A percentile compares a stretch with the other conserved stretches of the same genome.
Conservation (phyloP, 768 basidiomycete species). For the Trametes punicea region DNA sequence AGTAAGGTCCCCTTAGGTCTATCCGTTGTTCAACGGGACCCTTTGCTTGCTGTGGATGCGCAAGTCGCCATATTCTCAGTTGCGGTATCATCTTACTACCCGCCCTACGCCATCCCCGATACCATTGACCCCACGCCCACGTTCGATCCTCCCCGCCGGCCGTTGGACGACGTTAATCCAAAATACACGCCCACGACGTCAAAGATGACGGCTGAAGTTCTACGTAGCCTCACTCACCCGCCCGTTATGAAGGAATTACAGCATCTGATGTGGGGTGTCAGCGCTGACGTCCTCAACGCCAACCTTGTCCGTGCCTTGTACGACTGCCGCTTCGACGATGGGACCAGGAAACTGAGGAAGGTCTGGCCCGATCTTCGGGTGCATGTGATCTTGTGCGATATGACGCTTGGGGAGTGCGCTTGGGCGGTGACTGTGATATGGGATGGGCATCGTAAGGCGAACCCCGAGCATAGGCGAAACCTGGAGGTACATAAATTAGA, state of each 20-base stretch:
- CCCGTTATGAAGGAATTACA: not conserved
- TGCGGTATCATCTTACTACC: conserved; percentile 10
- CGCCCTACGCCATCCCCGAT: conserved; percentile 3
- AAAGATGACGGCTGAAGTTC: conserved; percentile 8
- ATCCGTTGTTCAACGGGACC: not conserved
- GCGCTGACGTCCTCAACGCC: not conserved
- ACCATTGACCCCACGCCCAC: not conserved
- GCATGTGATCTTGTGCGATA: conserved; percentile 11
- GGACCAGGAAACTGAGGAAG: conserved; percentile 1
- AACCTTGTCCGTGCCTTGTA: conserved; percentile 8
- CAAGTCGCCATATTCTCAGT: not conserved
- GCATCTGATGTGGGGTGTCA: conserved; percentile 2
- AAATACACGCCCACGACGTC: conserved; percentile 3
- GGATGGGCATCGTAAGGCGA: not conserved
- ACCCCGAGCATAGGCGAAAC: not conserved
- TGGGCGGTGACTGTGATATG: conserved; percentile 5
- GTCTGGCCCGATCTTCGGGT: conserved; percentile 9
- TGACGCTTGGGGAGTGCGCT: conserved; percentile 6
- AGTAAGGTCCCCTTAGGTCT: not conserved
- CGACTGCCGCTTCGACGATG: conserved; percentile 9
- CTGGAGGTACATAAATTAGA: conserved; percentile 5
- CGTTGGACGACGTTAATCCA: conserved; percentile 3
- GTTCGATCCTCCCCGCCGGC: not conserved
- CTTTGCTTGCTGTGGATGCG: not conserved
- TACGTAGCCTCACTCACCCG: conserved; percentile 8